phyloP scores from a whole-genome alignment of 805 yeast species.

The Hanseniaspora meyeri region DNA sequence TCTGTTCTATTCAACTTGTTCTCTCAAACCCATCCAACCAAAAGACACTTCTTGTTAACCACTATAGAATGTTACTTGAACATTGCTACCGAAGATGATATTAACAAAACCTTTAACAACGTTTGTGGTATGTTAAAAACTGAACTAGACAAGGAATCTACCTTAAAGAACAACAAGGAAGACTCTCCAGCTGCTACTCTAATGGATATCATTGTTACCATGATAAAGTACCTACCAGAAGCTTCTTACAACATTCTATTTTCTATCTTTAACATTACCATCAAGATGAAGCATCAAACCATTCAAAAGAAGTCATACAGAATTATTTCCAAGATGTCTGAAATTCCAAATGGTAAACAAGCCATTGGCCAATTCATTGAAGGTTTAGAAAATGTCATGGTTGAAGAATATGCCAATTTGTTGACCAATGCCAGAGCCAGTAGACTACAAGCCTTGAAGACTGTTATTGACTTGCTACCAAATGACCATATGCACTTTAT shows the following conservation, averaged over 20 bases:
- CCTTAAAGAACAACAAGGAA: conserved; percentile 26
- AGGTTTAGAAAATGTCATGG: conserved; percentile 48
- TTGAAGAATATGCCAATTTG: conserved; percentile 45
- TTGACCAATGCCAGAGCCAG: conserved; percentile 70
- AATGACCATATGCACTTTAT: conserved; percentile 55
- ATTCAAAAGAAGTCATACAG: conserved; percentile 85
- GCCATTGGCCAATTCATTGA: conserved; percentile 42
- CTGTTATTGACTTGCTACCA: conserved; percentile 53
- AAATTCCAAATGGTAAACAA: conserved; percentile 49
- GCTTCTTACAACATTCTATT: conserved; percentile 61
- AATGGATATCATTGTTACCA: conserved; percentile 80
- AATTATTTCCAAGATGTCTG: conserved; percentile 56
- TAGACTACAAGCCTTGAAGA: conserved; percentile 55
- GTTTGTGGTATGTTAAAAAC: conserved; percentile 68
- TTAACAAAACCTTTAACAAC: conserved; percentile 67
- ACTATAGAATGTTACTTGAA: conserved; percentile 71
- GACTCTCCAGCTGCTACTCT: conserved; percentile 62
- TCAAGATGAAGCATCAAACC: conserved; percentile 45
- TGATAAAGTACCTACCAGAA: conserved; percentile 72
- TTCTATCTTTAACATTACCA: conserved; percentile 62
- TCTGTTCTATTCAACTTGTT: conserved; percentile 87
- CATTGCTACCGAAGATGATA: conserved; percentile 53
- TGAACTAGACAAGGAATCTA: conserved; percentile 51
- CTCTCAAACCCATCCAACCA: conserved; percentile 74
- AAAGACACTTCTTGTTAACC: conserved; percentile 74